phyloP scores from a whole-genome alignment of 2,329 filamentous ascomycete genomes.

The Fusarium newnesense region DNA sequence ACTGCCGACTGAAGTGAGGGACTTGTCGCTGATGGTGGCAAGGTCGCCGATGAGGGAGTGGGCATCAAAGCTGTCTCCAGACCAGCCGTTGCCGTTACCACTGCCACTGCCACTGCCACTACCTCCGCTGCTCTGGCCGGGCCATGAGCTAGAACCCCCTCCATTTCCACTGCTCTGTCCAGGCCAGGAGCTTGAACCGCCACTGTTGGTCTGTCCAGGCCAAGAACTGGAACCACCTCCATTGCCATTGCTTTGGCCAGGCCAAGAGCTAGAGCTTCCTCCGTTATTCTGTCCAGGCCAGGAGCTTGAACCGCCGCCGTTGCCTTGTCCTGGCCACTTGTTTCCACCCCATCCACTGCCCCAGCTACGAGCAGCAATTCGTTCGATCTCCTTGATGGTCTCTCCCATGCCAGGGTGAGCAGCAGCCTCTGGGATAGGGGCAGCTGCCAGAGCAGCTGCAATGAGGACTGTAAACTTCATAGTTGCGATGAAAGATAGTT shows the following conservation, averaged over 20 bases:
- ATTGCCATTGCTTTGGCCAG: neutral
- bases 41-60: slow-evolving; percentile 54
- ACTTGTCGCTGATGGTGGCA: slow-evolving; percentile 38
- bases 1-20: slow-evolving; percentile 50
- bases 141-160: neutral
- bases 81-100: slow-evolving; percentile 10
- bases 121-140: neutral
- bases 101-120: neutral
- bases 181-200: neutral
- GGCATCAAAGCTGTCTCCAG: slow-evolving; percentile 28
- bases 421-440: slow-evolving; percentile 24
- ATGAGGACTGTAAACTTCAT: slow-evolving; percentile 44
- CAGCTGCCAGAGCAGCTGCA: slow-evolving; percentile 34
- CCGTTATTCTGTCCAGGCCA: neutral
- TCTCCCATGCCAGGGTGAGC: slow-evolving; percentile 40
- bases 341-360: slow-evolving; percentile 16
- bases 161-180: slow-evolving; percentile 1
- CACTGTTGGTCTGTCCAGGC: neutral
- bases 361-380: slow-evolving; percentile 31
- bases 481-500: neutral
- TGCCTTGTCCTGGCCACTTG: slow-evolving; percentile 5
- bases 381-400: slow-evolving; percentile 38
- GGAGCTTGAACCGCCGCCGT: neutral
- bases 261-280: neutral
- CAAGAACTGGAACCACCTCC: neutral